phyloP scores from a whole-genome alignment of 768 basidiomycete genomes.

The Russula sp. region DNA sequence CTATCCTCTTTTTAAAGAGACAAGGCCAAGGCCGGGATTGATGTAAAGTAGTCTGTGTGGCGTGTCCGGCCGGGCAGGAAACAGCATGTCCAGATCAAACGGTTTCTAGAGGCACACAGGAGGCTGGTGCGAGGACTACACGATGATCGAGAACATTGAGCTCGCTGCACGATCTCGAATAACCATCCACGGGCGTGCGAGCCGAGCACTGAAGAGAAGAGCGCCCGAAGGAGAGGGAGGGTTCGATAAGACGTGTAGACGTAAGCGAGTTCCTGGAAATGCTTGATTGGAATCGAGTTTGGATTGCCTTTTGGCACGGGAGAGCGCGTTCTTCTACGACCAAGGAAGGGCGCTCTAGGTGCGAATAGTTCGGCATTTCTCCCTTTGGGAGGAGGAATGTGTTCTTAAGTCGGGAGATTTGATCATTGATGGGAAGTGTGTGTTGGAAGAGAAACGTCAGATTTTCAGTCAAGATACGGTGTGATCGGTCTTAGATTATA shows the following conservation, averaged over 20 bases:
- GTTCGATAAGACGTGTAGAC: slow-evolving; percentile 15
- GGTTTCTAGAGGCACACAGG: slow-evolving; percentile 4
- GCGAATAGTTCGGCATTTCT: slow-evolving; percentile 19
- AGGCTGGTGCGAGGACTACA: slow-evolving; percentile 8
- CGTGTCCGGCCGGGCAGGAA: slow-evolving; percentile 15
- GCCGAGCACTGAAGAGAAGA: slow-evolving; percentile 7
- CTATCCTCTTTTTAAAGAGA: slow-evolving; percentile 26
- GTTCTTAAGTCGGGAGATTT: slow-evolving; percentile 26
- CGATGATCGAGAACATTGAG: slow-evolving; percentile 5
- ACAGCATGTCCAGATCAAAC: slow-evolving; percentile 10
- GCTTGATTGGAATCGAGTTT: neutral
- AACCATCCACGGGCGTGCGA: neutral
- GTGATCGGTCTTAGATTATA: slow-evolving; percentile 23
- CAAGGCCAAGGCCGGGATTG: slow-evolving; percentile 9
- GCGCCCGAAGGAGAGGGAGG: slow-evolving; percentile 3
- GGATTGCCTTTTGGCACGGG: slow-evolving; percentile 5
- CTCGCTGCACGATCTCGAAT: slow-evolving; percentile 5
- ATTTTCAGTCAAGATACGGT: slow-evolving; percentile 27
- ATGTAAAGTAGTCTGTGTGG: slow-evolving; percentile 16
- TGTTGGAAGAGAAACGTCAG: slow-evolving; percentile 10
- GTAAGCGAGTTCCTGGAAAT: slow-evolving; percentile 20
- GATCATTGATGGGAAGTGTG: neutral
- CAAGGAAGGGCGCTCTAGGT: slow-evolving; percentile 23
- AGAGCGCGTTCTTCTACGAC: slow-evolving; percentile 7
- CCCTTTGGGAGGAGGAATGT: slow-evolving; percentile 16